Percentiles rank a stretch among this genome's conserved stretches.
Conservation (phyloP, 805 yeast genomes). For the Citeromyces matritensis region DNA sequence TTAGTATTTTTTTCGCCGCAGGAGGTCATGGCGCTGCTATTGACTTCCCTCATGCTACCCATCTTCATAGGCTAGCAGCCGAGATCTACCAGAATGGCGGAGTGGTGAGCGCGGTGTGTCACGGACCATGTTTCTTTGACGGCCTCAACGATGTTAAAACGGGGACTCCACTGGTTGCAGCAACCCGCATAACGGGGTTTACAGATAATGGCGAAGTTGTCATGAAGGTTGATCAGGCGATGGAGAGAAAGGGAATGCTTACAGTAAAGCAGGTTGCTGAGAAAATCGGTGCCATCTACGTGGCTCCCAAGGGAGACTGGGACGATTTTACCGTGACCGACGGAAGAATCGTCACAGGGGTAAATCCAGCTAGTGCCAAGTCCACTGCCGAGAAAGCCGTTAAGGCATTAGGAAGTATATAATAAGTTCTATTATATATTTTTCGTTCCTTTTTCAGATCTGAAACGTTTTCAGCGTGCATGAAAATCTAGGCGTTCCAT, state of each 20-base stretch:
- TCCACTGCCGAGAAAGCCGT: slow-evolving; percentile 4
- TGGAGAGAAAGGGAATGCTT: slow-evolving; percentile 12
- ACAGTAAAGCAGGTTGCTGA: slow-evolving; percentile 23
- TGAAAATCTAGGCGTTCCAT: too few species aligned
- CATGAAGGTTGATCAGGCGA: slow-evolving; percentile 11
- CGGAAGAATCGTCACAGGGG: slow-evolving; percentile 50
- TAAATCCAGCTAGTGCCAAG: slow-evolving; percentile 27
- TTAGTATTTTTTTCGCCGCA: slow-evolving; percentile 40
- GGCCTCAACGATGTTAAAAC: slow-evolving; percentile 23
- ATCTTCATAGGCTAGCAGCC: slow-evolving; percentile 27
- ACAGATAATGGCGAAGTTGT: slow-evolving; percentile 35
- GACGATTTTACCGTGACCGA: slow-evolving; percentile 34
- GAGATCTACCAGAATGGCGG: slow-evolving; percentile 35
- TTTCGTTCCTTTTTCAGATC: too few species aligned
- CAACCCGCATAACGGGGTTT: slow-evolving; percentile 46
- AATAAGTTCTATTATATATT: neutral
- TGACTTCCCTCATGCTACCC: slow-evolving; percentile 39
- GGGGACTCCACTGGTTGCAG: slow-evolving; percentile 31
- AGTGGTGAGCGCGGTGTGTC: slow-evolving; percentile 50
- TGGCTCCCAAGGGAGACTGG: slow-evolving; percentile 35
- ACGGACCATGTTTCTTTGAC: slow-evolving; percentile 47
- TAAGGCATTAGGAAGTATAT: neutral
- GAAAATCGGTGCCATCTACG: slow-evolving; percentile 24
- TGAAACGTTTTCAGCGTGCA: too few species aligned
- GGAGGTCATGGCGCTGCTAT: slow-evolving; percentile 53